A percentile compares a stretch with the other conserved stretches of the same genome.
phyloP scores from a whole-genome alignment of 108 stramenopile species.

The Fragilaria crotonensis region DNA sequence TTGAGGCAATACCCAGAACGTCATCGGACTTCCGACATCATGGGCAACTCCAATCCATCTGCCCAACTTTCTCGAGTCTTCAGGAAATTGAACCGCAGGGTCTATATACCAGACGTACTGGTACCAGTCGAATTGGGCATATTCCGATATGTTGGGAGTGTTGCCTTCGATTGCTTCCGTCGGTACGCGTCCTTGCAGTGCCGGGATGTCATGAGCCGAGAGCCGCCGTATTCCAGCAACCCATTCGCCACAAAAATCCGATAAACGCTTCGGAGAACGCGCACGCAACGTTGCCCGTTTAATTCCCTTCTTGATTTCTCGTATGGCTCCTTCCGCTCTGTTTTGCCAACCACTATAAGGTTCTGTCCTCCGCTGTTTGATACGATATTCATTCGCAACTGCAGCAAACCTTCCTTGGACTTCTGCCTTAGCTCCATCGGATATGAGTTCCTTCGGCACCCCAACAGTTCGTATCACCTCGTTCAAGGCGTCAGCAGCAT shows the following conservation, averaged over 20 bases:
- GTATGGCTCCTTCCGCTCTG: conserved; percentile 11
- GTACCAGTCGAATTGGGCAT: conserved; percentile 12
- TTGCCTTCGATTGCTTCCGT: neutral
- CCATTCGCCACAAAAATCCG: conserved; percentile 7
- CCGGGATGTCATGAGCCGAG: conserved; percentile 1
- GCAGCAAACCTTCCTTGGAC: too few species aligned
- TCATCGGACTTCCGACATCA: neutral
- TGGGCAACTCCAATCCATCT: conserved; percentile 1
- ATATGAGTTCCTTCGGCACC: neutral
- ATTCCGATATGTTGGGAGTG: conserved; percentile 11
- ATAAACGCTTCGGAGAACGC: conserved; percentile 11
- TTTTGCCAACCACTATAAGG: conserved; percentile 18
- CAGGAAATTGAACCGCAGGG: neutral
- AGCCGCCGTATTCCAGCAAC: conserved; percentile 4
- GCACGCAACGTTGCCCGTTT: neutral
- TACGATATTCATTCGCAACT: too few species aligned
- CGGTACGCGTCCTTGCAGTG: conserved; percentile 9
- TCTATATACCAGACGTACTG: conserved; percentile 10
- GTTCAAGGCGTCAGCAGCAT: neutral
- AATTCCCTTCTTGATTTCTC: conserved; percentile 5
- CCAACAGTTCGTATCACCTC: neutral
- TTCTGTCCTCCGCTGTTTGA: neutral
- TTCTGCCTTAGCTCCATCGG: neutral
- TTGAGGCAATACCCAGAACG: neutral
- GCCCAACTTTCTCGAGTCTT: neutral